These are phyloP conservation scores for Solanum chmielewskii DNA, from an alignment of 257 asterid genomes.

Conservation along the genomic window DNA sequence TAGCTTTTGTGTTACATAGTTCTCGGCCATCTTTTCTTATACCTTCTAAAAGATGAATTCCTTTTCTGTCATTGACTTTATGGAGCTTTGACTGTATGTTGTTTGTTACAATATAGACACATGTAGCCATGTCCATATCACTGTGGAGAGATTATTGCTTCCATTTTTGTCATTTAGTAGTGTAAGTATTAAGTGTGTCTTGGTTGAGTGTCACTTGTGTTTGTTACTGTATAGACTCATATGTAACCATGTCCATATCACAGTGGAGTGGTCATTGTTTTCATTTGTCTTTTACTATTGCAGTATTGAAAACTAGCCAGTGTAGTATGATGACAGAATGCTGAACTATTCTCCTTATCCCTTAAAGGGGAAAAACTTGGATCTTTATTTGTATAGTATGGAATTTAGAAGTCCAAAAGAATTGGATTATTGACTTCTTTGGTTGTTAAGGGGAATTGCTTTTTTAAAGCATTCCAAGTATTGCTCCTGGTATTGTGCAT, in stretches of 20 bases:
- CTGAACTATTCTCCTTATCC: neutral
- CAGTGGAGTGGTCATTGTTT: neutral
- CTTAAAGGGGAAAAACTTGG: neutral
- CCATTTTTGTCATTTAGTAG: neutral
- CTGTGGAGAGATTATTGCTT: neutral
- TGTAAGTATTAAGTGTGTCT: neutral
- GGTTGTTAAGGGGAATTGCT: neutral
- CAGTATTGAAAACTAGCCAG: neutral
- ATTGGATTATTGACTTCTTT: neutral
- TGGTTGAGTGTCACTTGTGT: neutral
- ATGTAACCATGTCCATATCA: neutral
- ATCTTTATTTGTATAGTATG: neutral
- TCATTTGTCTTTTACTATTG: neutral
- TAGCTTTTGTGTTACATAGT: neutral
- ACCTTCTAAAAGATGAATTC: neutral
- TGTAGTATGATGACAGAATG: neutral
- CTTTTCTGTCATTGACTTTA: neutral
- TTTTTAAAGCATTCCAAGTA: neutral
- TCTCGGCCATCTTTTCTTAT: neutral
- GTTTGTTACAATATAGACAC: neutral
- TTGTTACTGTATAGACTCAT: neutral
- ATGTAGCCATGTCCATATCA: neutral
- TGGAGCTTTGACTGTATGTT: neutral
- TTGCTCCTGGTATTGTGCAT: neutral
- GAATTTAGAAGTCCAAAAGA: neutral